Evolutionary conservation across 371 early-diverging fungal genomes (phyloP).

Genomic region (Mucor circinelloides): DNA sequence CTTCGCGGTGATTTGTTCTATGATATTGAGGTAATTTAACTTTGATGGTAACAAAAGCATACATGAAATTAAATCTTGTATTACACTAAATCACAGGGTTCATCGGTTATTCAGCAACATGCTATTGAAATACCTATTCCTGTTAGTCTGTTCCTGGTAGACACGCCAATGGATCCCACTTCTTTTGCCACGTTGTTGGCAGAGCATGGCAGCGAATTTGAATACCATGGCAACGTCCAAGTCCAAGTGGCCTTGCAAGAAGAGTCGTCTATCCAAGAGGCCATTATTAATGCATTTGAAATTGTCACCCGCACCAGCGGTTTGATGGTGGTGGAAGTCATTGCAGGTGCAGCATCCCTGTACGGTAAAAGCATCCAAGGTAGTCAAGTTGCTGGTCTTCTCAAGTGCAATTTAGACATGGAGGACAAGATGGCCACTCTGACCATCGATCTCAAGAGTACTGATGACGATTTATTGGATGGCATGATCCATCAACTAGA

Average conservation of each 20-base stretch:
- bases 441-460: conserved; percentile 71
- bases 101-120: conserved; percentile 25
- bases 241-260: conserved; percentile 30
- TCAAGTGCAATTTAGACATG: conserved; percentile 55
- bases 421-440: conserved; percentile 40
- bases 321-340: conserved; percentile 68
- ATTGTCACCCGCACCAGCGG: conserved; percentile 50
- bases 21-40: conserved; percentile 45
- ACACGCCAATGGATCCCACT: conserved; percentile 50
- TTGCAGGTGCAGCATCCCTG: conserved; percentile 73
- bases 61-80: not conserved
- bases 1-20: conserved; percentile 42
- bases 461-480: conserved; percentile 60
- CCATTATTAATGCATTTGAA: conserved; percentile 47
- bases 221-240: conserved; percentile 37
- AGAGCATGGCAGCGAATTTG: conserved; percentile 57
- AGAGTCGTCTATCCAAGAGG: conserved; percentile 15
- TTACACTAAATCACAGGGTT: conserved; percentile 22
- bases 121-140: conserved; percentile 46
- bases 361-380: conserved; percentile 70
- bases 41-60: not conserved
- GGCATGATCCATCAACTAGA: conserved; percentile 19
- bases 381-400: conserved; percentile 69
- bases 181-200: conserved; percentile 57
- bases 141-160: conserved; percentile 52